Base-by-base conservation (phyloP, 2,329 filamentous ascomycete species). In the Dothidotthia symphoricarpi region DNA sequence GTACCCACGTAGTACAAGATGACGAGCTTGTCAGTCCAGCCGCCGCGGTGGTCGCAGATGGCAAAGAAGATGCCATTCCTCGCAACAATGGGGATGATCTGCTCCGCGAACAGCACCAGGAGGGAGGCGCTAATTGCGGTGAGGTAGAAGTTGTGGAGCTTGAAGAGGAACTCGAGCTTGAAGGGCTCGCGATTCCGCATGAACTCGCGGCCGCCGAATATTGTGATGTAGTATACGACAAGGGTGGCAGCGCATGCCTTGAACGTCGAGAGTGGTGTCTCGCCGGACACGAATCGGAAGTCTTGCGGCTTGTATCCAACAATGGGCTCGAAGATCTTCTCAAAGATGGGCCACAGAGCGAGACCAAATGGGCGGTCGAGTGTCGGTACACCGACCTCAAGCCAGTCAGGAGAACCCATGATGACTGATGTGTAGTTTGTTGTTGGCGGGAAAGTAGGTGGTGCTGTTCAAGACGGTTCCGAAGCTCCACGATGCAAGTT, bases 131-230 rank as follows among this genome's bases (percentile, higher is more conserved):
- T 95, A 74, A 96, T 88, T 53, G 80, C 74, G 31, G 91, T 97
- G 64, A 98, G 76, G 74, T 90, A 83, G 61, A 97, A 85, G 78
- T 98, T 98, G 81, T 98, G 91, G 65, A 96, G 79, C 74, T 95
- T 86, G 78, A 97, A 97, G 42, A 93, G 75, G 12, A 78, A 75
- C 75, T 88, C 93, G 63, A 97, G 80, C 78, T 94, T 87, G 74
- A 93, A 85, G 15, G 91, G 78, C 64, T 84, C 77, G 49, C 88
- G 81, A 62, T 86, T 84, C 72, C 88, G 87, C 93, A 98, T 97
- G 58, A 89, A 67, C 71, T 94, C 88, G 51, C 91, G 81, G 43
- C 91, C 93, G 49, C 90, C 90, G 55, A 97, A 94, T 62, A 97
- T 93, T 72, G 95, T 75, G 54, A 86, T 73, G 71, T 97, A 97